Conservation (phyloP, 2,329 filamentous ascomycete genomes). For the Colletotrichum karsti region DNA sequence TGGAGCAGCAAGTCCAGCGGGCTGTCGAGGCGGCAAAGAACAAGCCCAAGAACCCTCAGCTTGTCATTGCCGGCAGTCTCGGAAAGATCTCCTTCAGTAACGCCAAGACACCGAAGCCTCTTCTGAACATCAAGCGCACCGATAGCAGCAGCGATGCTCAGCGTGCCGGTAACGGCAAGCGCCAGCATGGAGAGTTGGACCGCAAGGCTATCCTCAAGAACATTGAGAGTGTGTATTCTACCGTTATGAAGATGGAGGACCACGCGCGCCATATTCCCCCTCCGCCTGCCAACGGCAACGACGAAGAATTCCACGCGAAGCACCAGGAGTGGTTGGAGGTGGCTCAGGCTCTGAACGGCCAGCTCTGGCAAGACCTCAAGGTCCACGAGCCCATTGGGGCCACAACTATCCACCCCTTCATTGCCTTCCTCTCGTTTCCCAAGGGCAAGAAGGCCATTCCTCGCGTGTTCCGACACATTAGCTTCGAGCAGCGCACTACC, state of each 20-base stretch:
- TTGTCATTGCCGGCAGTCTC: slow-evolving; percentile 94
- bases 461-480: slow-evolving; percentile 92
- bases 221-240: slow-evolving; percentile 88
- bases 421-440: slow-evolving; percentile 90
- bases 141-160: slow-evolving; percentile 72
- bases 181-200: slow-evolving; percentile 59
- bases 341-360: slow-evolving; percentile 75
- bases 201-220: slow-evolving; percentile 85
- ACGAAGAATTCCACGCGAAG: slow-evolving; percentile 74
- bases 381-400: slow-evolving; percentile 90
- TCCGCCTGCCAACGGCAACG: slow-evolving; percentile 66
- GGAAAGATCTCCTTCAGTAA: slow-evolving; percentile 99
- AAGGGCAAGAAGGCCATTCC: slow-evolving; percentile 98
- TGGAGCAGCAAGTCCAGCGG: slow-evolving; percentile 98
- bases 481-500: slow-evolving; percentile 91
- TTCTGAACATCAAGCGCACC: slow-evolving; percentile 92
- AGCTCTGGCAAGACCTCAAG: slow-evolving; percentile 87
- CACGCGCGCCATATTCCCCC: slow-evolving; percentile 83
- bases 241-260: slow-evolving; percentile 93
- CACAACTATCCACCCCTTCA: slow-evolving; percentile 88
- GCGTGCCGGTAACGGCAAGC: slow-evolving; percentile 58
- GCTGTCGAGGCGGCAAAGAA: slow-evolving; percentile 97
- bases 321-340: slow-evolving; percentile 84
- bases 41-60: slow-evolving; percentile 96
- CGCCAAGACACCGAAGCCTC: slow-evolving; percentile 93